Evolutionary conservation across 1,139 yeast species (phyloP), one percentile per base, ranked within the genome.

Genomic region (Magnusiomyces paraingens): DNA sequence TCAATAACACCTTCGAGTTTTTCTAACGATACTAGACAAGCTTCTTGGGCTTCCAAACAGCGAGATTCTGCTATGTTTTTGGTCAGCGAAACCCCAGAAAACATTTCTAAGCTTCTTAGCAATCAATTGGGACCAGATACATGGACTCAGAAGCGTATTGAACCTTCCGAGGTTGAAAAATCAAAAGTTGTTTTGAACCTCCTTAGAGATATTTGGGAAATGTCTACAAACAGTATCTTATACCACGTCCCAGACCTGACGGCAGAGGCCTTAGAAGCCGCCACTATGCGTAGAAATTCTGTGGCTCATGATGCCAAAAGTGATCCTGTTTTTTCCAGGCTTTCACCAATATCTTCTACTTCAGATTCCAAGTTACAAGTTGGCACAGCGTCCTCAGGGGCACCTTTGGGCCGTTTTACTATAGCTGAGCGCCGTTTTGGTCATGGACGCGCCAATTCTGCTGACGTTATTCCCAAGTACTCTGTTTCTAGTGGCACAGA

Each of bases 141-240:
- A 44, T 59, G 61, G 63, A 55, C 61, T n/a, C 59, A 61, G 49
- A 59, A 59, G 47, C 39, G 56, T 20, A 52, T 58, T n/a, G 61
- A 57, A 42, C 47, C 45, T 36, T 50, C 58, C 12, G 65, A 63
- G 44, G 44, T 60, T 15, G 58, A 59, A 40, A 59, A 58, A 47
- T 54, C 66, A 18, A 57, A 55, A 36, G 57, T 64, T 8, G 49
- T 64, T 22, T 26, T 64, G 49, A 56, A 60, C 44, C 52, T 64
- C 36, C 58, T 64, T 20, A 58, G 58, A 35, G 66, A 64, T 52
- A 57, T 63, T 46, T 54, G 62, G 54, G 66, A 64, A 43, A 52
- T 64, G 18, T 51, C 60, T 26, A 58, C 59, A 15, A 48, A 57
- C 29, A 35, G 40, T 15, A 38, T 47, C 2, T 35, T 42, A 15